These are phyloP conservation scores for Leccinum uliginosum DNA, from an alignment of 768 basidiomycete genomes.

Conservation along the genomic window DNA sequence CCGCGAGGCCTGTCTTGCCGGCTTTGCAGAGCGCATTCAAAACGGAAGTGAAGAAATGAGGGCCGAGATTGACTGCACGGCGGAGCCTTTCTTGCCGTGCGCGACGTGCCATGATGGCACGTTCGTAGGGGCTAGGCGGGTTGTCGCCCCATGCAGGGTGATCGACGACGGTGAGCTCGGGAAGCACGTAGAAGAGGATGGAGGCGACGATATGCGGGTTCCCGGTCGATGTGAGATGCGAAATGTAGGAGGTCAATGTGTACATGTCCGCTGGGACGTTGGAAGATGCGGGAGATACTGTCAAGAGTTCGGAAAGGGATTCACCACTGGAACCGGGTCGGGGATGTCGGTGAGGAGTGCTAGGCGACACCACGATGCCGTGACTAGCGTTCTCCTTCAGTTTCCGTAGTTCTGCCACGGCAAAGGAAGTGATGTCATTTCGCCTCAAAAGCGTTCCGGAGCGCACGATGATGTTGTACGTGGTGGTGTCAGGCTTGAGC, in stretches of 20 bases:
- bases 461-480: conserved; percentile 58
- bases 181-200: conserved; percentile 53
- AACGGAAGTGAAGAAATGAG: conserved; percentile 53
- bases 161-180: conserved; percentile 41
- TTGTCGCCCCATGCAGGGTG: conserved; percentile 36
- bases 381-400: conserved; percentile 19
- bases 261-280: conserved; percentile 35
- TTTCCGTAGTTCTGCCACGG: conserved; percentile 34
- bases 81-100: conserved; percentile 31
- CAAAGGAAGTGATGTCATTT: conserved; percentile 37
- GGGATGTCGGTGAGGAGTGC: background rate
- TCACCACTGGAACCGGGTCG: background rate
- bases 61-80: conserved; percentile 50
- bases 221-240: conserved; percentile 49
- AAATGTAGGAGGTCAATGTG: conserved; percentile 51
- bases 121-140: conserved; percentile 24
- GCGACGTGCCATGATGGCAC: conserved; percentile 20
- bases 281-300: conserved; percentile 11
- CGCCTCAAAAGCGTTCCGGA: conserved; percentile 47
- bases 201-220: conserved; percentile 39
- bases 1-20: conserved; percentile 49
- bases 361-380: conserved; percentile 20
- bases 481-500: conserved; percentile 44
- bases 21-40: conserved; percentile 59
- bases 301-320: conserved; percentile 12